Conservation (phyloP, 371 early-diverging fungal species). For the Rhizopus microsporus region DNA sequence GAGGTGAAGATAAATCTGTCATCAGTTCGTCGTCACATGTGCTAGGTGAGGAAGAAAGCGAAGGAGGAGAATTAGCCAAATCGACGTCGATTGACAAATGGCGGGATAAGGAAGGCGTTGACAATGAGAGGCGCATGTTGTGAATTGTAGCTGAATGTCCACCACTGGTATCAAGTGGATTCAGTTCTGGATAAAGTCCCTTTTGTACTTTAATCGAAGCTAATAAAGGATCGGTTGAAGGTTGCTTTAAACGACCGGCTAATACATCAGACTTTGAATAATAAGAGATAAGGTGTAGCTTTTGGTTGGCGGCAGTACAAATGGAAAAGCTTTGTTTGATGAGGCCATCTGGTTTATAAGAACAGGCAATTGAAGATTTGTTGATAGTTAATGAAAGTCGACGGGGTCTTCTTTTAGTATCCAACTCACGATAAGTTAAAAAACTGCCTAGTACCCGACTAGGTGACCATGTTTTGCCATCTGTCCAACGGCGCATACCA, state of each 20-base stretch:
- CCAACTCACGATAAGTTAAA: slow-evolving; percentile 75
- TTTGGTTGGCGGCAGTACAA: slow-evolving; percentile 76
- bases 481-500: slow-evolving; percentile 91
- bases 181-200: slow-evolving; percentile 66
- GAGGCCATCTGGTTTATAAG: slow-evolving; percentile 59
- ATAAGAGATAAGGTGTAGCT: slow-evolving; percentile 86
- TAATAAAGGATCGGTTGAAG: slow-evolving; percentile 53
- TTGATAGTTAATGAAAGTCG: slow-evolving; percentile 28
- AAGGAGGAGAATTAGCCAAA: slow-evolving; percentile 35
- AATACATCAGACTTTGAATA: slow-evolving; percentile 77
- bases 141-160: slow-evolving; percentile 51
- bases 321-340: slow-evolving; percentile 65
- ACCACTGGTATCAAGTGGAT: slow-evolving; percentile 49
- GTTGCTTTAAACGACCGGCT: slow-evolving; percentile 53
- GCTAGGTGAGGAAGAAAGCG: slow-evolving; percentile 40
- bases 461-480: slow-evolving; percentile 85
- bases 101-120: slow-evolving; percentile 13
- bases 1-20: slow-evolving; percentile 16
- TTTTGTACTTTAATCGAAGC: slow-evolving; percentile 57
- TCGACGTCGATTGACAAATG: slow-evolving; percentile 20
- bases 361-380: slow-evolving; percentile 47
- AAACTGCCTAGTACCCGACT: slow-evolving; percentile 79
- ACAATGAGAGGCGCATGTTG: slow-evolving; percentile 31
- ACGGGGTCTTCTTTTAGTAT: slow-evolving; percentile 53
- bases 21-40: slow-evolving; percentile 33